Base-by-base conservation (phyloP, 371 early-diverging fungal genomes). In the Batkoa obscura region DNA sequence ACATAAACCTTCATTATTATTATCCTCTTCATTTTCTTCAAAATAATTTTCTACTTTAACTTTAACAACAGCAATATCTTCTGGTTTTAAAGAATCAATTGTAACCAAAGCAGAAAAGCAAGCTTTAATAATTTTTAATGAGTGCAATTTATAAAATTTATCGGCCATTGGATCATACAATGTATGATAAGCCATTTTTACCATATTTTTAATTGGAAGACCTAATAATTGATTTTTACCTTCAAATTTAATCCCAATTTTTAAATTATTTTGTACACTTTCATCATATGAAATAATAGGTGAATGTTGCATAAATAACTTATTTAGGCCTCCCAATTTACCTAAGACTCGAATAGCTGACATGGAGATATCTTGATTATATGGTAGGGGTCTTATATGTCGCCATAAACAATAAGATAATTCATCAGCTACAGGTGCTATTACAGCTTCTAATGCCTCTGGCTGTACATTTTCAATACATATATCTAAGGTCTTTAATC, bases 391-490 rank as follows among this genome's bases (percentile, higher is more conserved):
- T 50, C 81, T 79, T 34, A 96, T 71, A 59, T 91, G 95, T 43
- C 74, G 82, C 86, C 92, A 92, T 15, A 98, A 70, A 0, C 87
- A 84, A 33, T 74, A 71, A 92, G 97, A 90, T 2, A 98, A 71
- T 35, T 95, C 95, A 31, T 83, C 78, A 62, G 91, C 84, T 30
- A 94, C 88, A 1, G 96, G 97, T 2, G 78, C 76, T 75, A 98
- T 78, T 47, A 96, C 90, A 1, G 94, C 94, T 59, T 97, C 97
- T 52, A 98, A 63, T 62, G 96, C 95, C 56, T 97, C 97, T 37
- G 88, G 87, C 1, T 91, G 94, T 32, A 99, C 66, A 60, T 96
- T 96, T 65, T 99, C 99, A 46, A 97, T 88, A 66, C 97, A 98
- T 2, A 94, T 74, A 67, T 99, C 99, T 55, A 99, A 78, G 0